Base-by-base conservation (phyloP, 345 rosid species). In the Arabidopsis suecica region DNA sequence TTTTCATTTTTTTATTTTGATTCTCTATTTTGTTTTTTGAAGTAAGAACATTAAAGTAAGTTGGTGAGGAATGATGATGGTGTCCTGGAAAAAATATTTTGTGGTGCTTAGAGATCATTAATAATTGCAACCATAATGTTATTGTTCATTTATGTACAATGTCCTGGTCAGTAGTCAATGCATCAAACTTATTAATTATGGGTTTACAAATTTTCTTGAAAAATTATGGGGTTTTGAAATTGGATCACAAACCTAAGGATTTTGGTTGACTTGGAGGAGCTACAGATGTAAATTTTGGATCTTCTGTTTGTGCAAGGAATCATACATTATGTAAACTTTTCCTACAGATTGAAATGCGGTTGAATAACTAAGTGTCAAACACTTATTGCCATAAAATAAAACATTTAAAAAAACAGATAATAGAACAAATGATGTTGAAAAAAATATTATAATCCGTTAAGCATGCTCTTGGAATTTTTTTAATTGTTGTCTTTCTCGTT, bases 271-370 rank as follows among this genome's bases (percentile, higher is more conserved):
- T 64, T 71, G 55, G 33, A 70, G 47, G 61, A 77, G 45, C 60
- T 32, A 47, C 11, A 71, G 2, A 70, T 71, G 38, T 32, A 13
- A 32, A 30, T 65, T 71, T 77, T 76, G 80, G 48, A 58, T 65
- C 18, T 77, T 77, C 55, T 77, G 76, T 65, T 77, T 77, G 80
- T 71, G 72, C 42, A 71, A 65, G 65, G 76, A 71, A 77, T 77
- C 80, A 57, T 23, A 11, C 23, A 56, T 57, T 70, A 12, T 70
- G 40, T 55, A 65, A 64, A 64, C 47, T 20, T 64, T 41, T 41
- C 18, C 18, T 61, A 76, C 49, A 42, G 74, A 59, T 68, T 14
- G n/a, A 61, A 36, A 61, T 76, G 65, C 60, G 8, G 40, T 71
- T 71, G 23, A 37, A 65, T 14, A 64, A 71, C 80, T 0, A 77